Percentiles rank a stretch among this genome's conserved stretches.
Evolutionary conservation across 2,329 filamentous ascomycete genomes (phyloP).

Genomic region (Epichloe amarillans): DNA sequence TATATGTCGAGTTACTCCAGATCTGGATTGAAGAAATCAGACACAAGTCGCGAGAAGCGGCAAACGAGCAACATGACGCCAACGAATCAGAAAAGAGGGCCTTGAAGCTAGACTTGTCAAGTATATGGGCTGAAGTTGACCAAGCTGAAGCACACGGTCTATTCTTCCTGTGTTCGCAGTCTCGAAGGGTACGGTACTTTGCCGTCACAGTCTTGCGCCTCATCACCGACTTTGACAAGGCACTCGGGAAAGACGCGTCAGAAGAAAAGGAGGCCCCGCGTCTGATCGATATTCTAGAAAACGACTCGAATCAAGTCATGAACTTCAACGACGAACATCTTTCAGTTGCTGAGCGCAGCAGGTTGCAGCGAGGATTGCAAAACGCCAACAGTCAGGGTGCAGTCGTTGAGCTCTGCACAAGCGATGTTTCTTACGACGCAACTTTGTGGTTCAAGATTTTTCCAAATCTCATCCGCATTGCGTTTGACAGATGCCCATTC

Average conservation of each 20-base stretch:
- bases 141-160: slow-evolving; percentile 93
- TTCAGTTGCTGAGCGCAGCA: slow-evolving; percentile 82
- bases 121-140: slow-evolving; percentile 85
- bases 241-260: slow-evolving; percentile 55
- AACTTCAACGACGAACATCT: slow-evolving; percentile 85
- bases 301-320: slow-evolving; percentile 77
- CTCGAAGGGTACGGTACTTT: slow-evolving; percentile 73
- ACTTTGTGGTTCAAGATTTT: slow-evolving; percentile 98
- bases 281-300: slow-evolving; percentile 85
- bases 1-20: slow-evolving; percentile 86
- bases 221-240: slow-evolving; percentile 86
- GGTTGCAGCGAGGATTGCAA: slow-evolving; percentile 78
- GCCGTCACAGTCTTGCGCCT: slow-evolving; percentile 85
- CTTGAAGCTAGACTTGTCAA: slow-evolving; percentile 70
- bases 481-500: slow-evolving; percentile 81
- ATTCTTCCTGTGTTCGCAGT: slow-evolving; percentile 96
- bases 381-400: slow-evolving; percentile 74
- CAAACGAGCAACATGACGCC: slow-evolving; percentile 50
- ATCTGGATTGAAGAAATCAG: slow-evolving; percentile 98
- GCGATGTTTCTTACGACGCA: slow-evolving; percentile 86
- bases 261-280: slow-evolving; percentile 52
- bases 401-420: slow-evolving; percentile 85
- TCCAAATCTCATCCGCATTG: slow-evolving; percentile 82
- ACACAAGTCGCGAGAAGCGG: slow-evolving; percentile 64
- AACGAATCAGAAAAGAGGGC: slow-evolving; percentile 54